These are phyloP conservation scores for Suillus cothurnatus DNA, from an alignment of 768 basidiomycete species.

Conservation along the genomic window DNA sequence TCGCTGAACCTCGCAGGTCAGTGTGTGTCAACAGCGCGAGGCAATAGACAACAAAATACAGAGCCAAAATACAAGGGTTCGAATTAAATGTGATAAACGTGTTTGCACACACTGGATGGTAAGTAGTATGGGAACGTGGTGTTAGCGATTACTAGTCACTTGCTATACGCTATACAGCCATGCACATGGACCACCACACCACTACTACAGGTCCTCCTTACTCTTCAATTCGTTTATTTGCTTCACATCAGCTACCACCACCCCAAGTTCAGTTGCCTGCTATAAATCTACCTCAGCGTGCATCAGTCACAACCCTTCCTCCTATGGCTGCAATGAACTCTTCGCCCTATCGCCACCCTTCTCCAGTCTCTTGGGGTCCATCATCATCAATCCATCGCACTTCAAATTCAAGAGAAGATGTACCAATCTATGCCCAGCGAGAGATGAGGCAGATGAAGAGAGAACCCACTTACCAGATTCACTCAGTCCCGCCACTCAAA, in stretches of 20 bases:
- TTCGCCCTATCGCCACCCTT: slow-evolving; percentile 30
- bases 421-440: slow-evolving; percentile 27
- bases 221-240: slow-evolving; percentile 1
- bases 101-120: no score
- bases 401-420: slow-evolving; percentile 46
- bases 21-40: no score
- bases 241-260: not conserved
- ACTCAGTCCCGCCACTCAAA: slow-evolving; percentile 29
- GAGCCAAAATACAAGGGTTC: no score
- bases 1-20: no score
- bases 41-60: no score
- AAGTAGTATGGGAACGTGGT: no score
- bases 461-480: slow-evolving; percentile 29
- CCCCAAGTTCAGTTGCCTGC: slow-evolving; percentile 15
- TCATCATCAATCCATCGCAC: slow-evolving; percentile 33
- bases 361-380: slow-evolving; percentile 25
- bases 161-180: not conserved
- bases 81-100: no score
- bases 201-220: slow-evolving; percentile 1
- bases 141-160: no score
- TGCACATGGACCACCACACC: slow-evolving; percentile 9
- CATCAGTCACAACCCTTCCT: slow-evolving; percentile 9
- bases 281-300: slow-evolving; percentile 9
- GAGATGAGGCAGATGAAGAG: slow-evolving; percentile 33
- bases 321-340: slow-evolving; percentile 30